phyloP scores from a whole-genome alignment of 164 flowering plant species.

The Annona cherimola region DNA sequence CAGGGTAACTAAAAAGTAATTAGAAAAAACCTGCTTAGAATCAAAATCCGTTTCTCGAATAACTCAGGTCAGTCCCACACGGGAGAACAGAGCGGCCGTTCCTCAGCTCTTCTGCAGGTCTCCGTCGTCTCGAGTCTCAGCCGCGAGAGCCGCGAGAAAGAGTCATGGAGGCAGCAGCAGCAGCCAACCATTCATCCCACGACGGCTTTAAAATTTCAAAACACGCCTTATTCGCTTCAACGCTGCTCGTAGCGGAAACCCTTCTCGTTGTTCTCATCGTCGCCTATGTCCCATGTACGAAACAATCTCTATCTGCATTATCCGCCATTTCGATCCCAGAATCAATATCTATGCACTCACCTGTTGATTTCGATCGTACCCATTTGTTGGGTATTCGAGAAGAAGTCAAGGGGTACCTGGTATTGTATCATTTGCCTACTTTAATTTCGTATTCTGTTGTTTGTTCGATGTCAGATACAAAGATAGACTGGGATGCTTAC shows the following conservation, averaged over 20 bases:
- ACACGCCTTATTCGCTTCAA: constrained; percentile 35
- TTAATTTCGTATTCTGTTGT: neutral
- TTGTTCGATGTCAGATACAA: constrained; percentile 61
- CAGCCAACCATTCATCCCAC: neutral
- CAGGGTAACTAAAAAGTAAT: too few species aligned
- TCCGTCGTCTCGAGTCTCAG: neutral
- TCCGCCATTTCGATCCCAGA: neutral
- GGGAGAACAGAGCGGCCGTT: neutral
- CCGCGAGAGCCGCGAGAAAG: neutral
- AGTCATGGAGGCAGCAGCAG: neutral
- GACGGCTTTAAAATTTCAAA: constrained; percentile 28
- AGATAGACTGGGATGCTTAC: constrained; percentile 99
- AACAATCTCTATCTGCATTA: neutral
- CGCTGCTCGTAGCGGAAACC: constrained; percentile 54
- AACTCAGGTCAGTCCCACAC: too few species aligned
- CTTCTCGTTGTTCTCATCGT: constrained; percentile 65
- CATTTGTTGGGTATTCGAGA: neutral
- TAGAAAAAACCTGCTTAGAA: too few species aligned
- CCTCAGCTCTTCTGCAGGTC: neutral
- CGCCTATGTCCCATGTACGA: constrained; percentile 78
- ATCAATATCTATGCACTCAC: neutral
- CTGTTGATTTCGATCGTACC: neutral
- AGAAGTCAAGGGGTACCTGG: neutral
- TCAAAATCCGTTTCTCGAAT: too few species aligned
- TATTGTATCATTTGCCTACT: neutral